These are phyloP conservation scores for Cryphonectria radicalis DNA, from an alignment of 2,329 filamentous ascomycete species.

Conservation along the genomic window DNA sequence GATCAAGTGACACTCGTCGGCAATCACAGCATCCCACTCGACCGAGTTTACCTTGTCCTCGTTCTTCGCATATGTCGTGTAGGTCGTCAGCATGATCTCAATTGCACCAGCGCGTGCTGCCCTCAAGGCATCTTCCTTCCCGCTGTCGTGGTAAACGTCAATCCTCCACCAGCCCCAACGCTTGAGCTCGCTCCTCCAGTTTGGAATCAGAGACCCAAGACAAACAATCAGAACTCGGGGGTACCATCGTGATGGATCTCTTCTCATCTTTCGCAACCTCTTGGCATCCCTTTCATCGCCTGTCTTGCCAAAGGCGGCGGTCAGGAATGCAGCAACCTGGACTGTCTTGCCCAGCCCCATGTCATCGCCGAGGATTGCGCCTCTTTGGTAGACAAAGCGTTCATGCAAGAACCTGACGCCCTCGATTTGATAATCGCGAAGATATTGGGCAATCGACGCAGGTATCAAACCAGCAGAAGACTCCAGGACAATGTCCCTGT, in stretches of 20 bases:
- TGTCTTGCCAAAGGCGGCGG: conserved; percentile 91
- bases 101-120: conserved; percentile 75
- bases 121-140: conserved; percentile 71
- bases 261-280: conserved; percentile 83
- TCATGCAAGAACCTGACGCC: conserved; percentile 86
- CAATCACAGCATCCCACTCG: conserved; percentile 91
- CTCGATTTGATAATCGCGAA: conserved; percentile 88
- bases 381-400: conserved; percentile 87
- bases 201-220: conserved; percentile 83
- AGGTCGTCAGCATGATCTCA: conserved; percentile 94
- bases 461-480: conserved; percentile 83
- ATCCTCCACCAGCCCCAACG: conserved; percentile 97
- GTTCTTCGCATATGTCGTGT: conserved; percentile 84
- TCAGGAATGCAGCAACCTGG: conserved; percentile 90
- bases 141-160: conserved; percentile 76
- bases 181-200: conserved; percentile 85
- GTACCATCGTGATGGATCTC: conserved; percentile 72
- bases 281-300: conserved; percentile 85
- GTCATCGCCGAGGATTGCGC: conserved; percentile 90
- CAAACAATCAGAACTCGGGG: conserved; percentile 84
- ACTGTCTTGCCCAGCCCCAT: conserved; percentile 98
- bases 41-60: conserved; percentile 77
- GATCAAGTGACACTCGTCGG: conserved; percentile 89
- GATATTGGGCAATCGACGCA: conserved; percentile 85
- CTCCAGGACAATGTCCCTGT: conserved; percentile 75